A percentile compares a stretch with the other conserved stretches of the same genome.
phyloP scores from a whole-genome alignment of 2,329 filamentous ascomycete species.

The Fusarium dlaminii region DNA sequence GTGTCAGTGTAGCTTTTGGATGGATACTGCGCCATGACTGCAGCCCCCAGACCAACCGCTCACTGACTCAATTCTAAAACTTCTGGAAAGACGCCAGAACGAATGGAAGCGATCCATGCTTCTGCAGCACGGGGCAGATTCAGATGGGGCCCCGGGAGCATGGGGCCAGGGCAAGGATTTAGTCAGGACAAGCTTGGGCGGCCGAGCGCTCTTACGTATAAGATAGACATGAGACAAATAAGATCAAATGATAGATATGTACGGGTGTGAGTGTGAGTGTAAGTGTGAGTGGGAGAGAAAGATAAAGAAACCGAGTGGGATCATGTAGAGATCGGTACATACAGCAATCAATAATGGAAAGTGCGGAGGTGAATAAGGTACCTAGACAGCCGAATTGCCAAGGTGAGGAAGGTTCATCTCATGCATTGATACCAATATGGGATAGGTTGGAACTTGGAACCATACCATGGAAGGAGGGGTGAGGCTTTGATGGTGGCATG shows the following conservation, averaged over 20 bases:
- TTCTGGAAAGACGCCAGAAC: slow-evolving; percentile 45
- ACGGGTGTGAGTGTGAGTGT: not conserved
- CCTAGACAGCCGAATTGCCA: not conserved
- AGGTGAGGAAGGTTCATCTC: slow-evolving; percentile 1
- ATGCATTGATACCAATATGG: not conserved
- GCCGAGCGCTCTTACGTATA: slow-evolving; percentile 21
- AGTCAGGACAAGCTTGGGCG: slow-evolving; percentile 2
- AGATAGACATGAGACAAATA: slow-evolving; percentile 3
- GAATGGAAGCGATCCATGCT: slow-evolving; percentile 35
- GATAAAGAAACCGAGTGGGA: slow-evolving; percentile 6
- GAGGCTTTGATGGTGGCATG: slow-evolving; percentile 17
- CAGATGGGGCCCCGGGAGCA: slow-evolving; percentile 34
- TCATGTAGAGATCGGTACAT: not conserved
- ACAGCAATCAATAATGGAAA: not conserved
- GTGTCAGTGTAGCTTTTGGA: slow-evolving; percentile 8
- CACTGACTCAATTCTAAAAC: slow-evolving; percentile 7
- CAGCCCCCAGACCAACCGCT: not conserved
- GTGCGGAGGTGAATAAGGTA: not conserved
- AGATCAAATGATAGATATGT: not conserved
- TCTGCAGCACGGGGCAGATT: slow-evolving; percentile 38
- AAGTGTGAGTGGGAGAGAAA: not conserved
- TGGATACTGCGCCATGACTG: slow-evolving; percentile 18
- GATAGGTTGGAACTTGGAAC: not conserved
- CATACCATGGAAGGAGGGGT: slow-evolving; percentile 19
- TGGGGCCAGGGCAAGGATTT: slow-evolving; percentile 30